These are phyloP conservation scores for Discostella pseudostelligera DNA, from an alignment of 108 stramenopile genomes.

Conservation along the genomic window DNA sequence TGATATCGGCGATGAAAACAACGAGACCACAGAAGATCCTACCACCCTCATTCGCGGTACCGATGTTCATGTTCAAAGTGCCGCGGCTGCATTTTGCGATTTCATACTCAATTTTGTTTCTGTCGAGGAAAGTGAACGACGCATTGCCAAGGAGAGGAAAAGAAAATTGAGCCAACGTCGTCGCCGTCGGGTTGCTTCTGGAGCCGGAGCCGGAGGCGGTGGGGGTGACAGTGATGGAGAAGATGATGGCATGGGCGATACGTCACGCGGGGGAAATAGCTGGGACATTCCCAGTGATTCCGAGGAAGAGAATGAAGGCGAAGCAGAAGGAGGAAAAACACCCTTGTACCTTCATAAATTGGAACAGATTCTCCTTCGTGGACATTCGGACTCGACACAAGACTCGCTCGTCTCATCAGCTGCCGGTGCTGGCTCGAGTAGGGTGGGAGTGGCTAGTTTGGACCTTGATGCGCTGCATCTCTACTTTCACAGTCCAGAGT, in stretches of 20 bases:
- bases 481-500: slow-evolving; percentile 76
- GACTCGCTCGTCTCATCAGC: slow-evolving; percentile 40
- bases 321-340: slow-evolving; percentile 35
- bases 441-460: slow-evolving; percentile 57
- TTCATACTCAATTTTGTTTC: slow-evolving; percentile 73
- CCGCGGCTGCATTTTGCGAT: slow-evolving; percentile 73
- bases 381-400: slow-evolving; percentile 18
- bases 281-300: slow-evolving; percentile 26
- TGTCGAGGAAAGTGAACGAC: slow-evolving; percentile 47
- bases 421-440: slow-evolving; percentile 18
- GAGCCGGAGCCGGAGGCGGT: slow-evolving; percentile 19
- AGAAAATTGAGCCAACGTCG: slow-evolving; percentile 9
- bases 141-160: slow-evolving; percentile 16
- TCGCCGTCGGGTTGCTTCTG: slow-evolving; percentile 3
- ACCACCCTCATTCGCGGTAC: slow-evolving; percentile 72
- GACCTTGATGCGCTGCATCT: slow-evolving; percentile 94
- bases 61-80: slow-evolving; percentile 71
- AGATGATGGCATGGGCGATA: slow-evolving; percentile 26
- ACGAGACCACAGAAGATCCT: slow-evolving; percentile 15
- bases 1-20: slow-evolving; percentile 8
- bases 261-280: slow-evolving; percentile 15
- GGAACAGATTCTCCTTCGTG: slow-evolving; percentile 36
- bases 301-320: slow-evolving; percentile 20
- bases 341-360: slow-evolving; percentile 25
- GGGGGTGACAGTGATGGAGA: slow-evolving; percentile 18